Percentiles rank a stretch among this genome's conserved stretches.
These are phyloP conservation scores for Medicago arabica DNA, from an alignment of 306 rosid species.

Conservation along the genomic window DNA sequence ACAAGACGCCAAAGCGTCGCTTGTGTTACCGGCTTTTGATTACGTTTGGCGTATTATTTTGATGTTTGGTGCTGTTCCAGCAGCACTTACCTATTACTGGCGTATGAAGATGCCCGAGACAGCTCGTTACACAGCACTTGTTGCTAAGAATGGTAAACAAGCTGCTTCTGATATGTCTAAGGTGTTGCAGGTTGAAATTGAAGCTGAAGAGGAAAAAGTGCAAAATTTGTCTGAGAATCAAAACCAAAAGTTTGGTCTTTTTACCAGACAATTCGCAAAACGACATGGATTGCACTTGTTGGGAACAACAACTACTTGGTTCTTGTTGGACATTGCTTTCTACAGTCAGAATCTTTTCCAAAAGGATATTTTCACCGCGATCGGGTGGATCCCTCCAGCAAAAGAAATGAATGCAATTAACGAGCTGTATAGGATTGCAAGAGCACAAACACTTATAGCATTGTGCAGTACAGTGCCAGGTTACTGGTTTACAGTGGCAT, in stretches of 20 bases:
- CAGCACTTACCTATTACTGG: conserved; percentile 83
- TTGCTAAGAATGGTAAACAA: conserved; percentile 72
- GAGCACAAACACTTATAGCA: conserved; percentile 87
- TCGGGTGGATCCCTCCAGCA: conserved; percentile 82
- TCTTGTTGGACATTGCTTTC: conserved; percentile 83
- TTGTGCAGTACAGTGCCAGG: conserved; percentile 90
- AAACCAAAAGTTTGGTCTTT: conserved; percentile 62
- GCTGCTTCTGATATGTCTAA: conserved; percentile 86
- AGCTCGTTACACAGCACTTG: conserved; percentile 87
- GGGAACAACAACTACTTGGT: conserved; percentile 83
- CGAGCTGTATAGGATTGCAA: conserved; percentile 73
- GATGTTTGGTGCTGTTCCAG: conserved; percentile 78
- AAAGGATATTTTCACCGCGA: conserved; percentile 76
- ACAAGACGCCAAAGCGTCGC: conserved; percentile 26
- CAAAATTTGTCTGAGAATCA: neutral
- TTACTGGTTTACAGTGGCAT: conserved; percentile 80
- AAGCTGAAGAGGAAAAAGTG: conserved; percentile 60
- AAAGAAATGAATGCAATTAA: conserved; percentile 71
- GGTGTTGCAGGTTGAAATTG: conserved; percentile 69
- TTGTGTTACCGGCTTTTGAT: conserved; percentile 59
- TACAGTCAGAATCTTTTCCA: conserved; percentile 94
- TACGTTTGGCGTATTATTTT: conserved; percentile 79
- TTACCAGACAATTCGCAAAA: conserved; percentile 56
- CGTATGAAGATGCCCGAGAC: conserved; percentile 97
- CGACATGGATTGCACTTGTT: conserved; percentile 79